These are phyloP conservation scores for Vaccinium myrtillus DNA, from an alignment of 148 eudicot species.

Conservation along the genomic window DNA sequence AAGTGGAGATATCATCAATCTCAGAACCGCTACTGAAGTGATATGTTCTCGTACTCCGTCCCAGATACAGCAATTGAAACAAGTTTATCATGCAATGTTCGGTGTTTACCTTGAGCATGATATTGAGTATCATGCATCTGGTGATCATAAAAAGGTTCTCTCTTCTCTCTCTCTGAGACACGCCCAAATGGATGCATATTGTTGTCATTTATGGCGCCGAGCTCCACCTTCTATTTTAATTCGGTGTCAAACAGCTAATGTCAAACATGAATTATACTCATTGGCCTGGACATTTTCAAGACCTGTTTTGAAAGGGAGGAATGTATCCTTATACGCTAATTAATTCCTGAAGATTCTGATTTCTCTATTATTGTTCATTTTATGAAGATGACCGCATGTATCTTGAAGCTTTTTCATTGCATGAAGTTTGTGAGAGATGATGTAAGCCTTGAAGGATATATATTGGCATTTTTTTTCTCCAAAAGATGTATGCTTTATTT, in stretches of 20 bases:
- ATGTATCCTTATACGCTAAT: neutral
- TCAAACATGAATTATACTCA: neutral
- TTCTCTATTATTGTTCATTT: neutral
- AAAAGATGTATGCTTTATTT: neutral
- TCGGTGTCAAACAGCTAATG: neutral
- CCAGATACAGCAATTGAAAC: constrained; percentile 67
- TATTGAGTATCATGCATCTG: constrained; percentile 49
- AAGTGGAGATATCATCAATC: constrained; percentile 28
- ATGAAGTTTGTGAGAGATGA: neutral
- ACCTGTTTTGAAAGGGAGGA: neutral
- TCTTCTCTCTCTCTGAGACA: neutral
- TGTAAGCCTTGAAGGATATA: neutral
- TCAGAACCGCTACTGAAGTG: constrained; percentile 65
- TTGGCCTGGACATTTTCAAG: neutral
- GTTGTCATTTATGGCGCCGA: neutral
- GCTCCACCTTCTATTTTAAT: neutral
- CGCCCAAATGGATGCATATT: neutral
- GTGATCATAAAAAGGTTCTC: constrained; percentile 64
- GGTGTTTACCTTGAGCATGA: constrained; percentile 68
- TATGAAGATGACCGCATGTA: neutral
- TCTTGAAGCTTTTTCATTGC: neutral
- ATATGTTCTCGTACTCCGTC: constrained; percentile 77
- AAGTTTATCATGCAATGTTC: constrained; percentile 46
- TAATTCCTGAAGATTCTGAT: neutral
- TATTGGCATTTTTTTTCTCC: neutral